A percentile compares a stretch with the other conserved stretches of the same genome.
These are phyloP conservation scores for Bryum argenteum DNA, from an alignment of 225 moss, liverwort and hornwort genomes.

Conservation along the genomic window DNA sequence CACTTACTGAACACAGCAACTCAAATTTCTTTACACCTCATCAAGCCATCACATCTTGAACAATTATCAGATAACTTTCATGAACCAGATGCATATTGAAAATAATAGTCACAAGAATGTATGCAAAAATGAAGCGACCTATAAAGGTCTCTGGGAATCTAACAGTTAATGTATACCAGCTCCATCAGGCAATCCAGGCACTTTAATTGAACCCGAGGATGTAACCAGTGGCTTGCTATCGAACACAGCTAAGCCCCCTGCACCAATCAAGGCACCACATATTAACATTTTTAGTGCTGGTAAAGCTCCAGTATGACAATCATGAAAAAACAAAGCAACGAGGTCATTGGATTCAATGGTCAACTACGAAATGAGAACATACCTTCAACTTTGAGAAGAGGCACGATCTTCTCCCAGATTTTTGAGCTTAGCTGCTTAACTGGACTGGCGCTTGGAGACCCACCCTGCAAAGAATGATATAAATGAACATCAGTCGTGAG, in stretches of 20 bases:
- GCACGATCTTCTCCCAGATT: constrained; percentile 89
- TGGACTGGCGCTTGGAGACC: constrained; percentile 58
- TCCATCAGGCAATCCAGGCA: constrained; percentile 73
- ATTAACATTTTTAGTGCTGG: neutral
- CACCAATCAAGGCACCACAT: neutral
- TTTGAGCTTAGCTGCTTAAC: constrained; percentile 92
- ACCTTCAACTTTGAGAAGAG: constrained; percentile 87
- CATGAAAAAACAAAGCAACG: neutral
- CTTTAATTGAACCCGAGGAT: constrained; percentile 59
- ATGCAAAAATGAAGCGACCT: constrained; percentile 5
- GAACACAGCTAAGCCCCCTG: constrained; percentile 79
- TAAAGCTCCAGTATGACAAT: no score
- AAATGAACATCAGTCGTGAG: neutral
- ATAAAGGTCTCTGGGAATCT: neutral
- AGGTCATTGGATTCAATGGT: neutral
- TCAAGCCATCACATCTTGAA: no score
- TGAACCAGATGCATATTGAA: neutral
- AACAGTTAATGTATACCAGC: constrained; percentile 69
- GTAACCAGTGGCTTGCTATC: constrained; percentile 63
- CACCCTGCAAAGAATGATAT: constrained; percentile 47
- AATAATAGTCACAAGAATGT: neutral
- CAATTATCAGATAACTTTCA: neutral
- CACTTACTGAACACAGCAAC: no score
- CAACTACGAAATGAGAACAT: neutral
- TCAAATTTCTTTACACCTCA: no score